Percentiles rank a stretch among this genome's conserved stretches.
phyloP scores from a whole-genome alignment of 2,329 filamentous ascomycete genomes.

The Didymella pinodella region DNA sequence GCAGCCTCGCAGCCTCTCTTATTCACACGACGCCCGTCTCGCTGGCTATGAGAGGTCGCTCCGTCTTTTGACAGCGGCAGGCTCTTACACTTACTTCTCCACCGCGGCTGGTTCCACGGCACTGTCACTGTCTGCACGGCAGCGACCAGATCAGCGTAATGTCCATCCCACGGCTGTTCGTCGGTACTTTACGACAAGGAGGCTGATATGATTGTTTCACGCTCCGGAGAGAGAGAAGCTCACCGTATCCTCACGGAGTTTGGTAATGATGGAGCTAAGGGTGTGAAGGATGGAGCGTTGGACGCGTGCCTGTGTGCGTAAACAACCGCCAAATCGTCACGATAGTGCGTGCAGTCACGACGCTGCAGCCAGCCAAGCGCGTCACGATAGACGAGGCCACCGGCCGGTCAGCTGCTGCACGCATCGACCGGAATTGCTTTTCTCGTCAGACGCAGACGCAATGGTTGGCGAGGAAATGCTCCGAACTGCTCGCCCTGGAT shows the following conservation, averaged over 20 bases:
- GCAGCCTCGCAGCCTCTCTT: constrained; percentile 26
- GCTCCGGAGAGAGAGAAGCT: constrained; percentile 2
- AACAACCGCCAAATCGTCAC: constrained; percentile 8
- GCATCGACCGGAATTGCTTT: constrained; percentile 22
- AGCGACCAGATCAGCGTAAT: constrained; percentile 16
- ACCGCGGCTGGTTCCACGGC: constrained; percentile 2
- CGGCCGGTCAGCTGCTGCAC: constrained; percentile 24
- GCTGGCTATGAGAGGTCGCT: constrained; percentile 33
- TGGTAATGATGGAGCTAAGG: neutral
- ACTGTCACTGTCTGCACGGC: constrained; percentile 10
- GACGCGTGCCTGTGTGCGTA: constrained; percentile 11
- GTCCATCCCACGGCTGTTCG: constrained; percentile 18
- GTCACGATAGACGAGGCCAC: constrained; percentile 16
- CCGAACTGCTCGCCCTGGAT: constrained; percentile 40
- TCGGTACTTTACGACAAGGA: constrained; percentile 10
- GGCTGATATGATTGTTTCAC: constrained; percentile 14
- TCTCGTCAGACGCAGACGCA: constrained; percentile 13
- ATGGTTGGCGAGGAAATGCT: constrained; percentile 24
- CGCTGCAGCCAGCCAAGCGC: neutral
- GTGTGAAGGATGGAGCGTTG: constrained; percentile 5
- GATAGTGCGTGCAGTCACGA: constrained; percentile 1
- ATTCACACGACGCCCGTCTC: constrained; percentile 21
- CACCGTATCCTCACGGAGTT: constrained; percentile 6
- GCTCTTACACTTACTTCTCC: constrained; percentile 19
- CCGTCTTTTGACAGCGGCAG: constrained; percentile 26